Percentiles rank a stretch among this genome's conserved stretches.
These are phyloP conservation scores for Trichocladium uniseriatum DNA, from an alignment of 495 filamentous ascomycete species.

Conservation along the genomic window DNA sequence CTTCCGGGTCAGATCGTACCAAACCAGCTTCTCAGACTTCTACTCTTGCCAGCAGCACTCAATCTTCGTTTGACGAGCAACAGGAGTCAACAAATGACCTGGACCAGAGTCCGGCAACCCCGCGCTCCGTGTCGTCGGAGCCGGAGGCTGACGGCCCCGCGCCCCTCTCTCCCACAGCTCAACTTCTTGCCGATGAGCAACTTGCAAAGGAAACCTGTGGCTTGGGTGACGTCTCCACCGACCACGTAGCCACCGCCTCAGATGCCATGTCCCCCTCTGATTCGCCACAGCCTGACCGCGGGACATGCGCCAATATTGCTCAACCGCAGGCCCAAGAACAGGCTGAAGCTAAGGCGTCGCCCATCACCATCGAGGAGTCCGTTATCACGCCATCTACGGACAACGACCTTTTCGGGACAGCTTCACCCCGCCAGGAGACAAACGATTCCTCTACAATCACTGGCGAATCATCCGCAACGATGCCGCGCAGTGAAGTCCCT, in stretches of 20 bases:
- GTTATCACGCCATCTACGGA: background rate
- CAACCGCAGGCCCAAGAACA: background rate
- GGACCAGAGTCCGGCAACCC: background rate
- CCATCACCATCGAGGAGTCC: background rate
- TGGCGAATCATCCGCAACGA: too few relatives aligned
- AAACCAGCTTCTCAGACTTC: background rate
- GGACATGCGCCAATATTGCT: background rate
- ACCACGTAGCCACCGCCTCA: constrained; percentile 10
- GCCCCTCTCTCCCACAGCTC: background rate
- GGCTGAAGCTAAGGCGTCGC: background rate
- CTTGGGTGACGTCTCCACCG: background rate
- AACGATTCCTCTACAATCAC: too few relatives aligned
- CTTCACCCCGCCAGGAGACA: background rate
- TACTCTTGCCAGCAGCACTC: too few relatives aligned
- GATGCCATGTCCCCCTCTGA: constrained; percentile 13
- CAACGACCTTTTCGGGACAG: background rate
- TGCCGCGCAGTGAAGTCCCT: background rate
- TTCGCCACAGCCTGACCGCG: constrained; percentile 7
- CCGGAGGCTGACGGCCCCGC: background rate
- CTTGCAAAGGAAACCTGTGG: background rate
- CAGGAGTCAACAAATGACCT: too few relatives aligned
- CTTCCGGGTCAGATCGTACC: background rate
- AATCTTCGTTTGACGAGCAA: too few relatives aligned
- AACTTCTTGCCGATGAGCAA: background rate
- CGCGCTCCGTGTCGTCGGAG: background rate